Evolutionary conservation across 352 stramenopile genomes (phyloP).

Genomic region (Globisporangium cylindrosporum): DNA sequence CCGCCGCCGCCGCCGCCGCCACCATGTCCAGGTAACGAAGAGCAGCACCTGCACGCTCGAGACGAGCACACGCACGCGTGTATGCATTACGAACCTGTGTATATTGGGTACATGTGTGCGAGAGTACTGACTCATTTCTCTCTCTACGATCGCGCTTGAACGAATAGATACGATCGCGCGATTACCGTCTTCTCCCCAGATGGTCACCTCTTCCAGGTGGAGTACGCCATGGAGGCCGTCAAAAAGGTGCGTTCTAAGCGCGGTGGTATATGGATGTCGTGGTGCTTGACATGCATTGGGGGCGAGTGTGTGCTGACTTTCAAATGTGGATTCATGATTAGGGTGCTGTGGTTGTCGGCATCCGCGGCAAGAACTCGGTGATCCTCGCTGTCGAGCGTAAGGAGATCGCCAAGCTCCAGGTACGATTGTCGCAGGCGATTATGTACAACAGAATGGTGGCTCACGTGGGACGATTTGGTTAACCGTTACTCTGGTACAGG

Average conservation of each 20-base stretch:
- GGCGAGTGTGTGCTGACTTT: not conserved
- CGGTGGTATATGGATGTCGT: not conserved
- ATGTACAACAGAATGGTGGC: not conserved
- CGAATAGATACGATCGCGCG: constrained; percentile 95
- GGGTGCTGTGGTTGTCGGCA: constrained; percentile 95
- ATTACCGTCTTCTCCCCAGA: constrained; percentile 99
- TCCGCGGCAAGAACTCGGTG: constrained; percentile 96
- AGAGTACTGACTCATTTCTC: not conserved
- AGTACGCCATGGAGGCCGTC: constrained; percentile 99
- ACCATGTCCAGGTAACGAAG: constrained; percentile 39
- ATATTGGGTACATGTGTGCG: not conserved
- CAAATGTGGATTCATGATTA: constrained; percentile 19
- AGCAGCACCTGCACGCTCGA: not conserved
- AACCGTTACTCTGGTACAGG: constrained; percentile 26
- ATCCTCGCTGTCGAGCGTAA: constrained; percentile 92
- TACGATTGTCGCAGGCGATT: not conserved
- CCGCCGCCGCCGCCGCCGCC: not conserved
- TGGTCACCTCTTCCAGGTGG: constrained; percentile 99
- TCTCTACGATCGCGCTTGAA: not conserved
- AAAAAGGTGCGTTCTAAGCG: constrained; percentile 72
- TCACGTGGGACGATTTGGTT: not conserved
- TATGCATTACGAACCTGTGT: not conserved
- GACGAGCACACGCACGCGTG: not conserved
- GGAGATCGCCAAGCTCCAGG: constrained; percentile 91
- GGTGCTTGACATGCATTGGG: not conserved